Conservation (phyloP, 768 basidiomycete species). For the Lactarius vividus region DNA sequence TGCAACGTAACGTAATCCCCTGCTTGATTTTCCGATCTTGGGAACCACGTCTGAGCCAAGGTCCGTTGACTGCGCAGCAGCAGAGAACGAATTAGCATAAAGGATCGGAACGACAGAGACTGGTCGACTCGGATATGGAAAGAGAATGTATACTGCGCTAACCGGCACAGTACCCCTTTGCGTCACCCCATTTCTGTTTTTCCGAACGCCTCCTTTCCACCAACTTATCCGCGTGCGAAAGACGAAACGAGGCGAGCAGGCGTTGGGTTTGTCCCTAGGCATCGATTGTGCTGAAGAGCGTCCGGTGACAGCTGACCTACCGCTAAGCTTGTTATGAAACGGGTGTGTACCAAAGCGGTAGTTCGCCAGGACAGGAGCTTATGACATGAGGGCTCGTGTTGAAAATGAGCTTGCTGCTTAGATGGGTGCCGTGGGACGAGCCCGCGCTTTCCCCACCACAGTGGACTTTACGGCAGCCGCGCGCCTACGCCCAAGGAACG, state of each 20-base stretch:
- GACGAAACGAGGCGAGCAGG: neutral
- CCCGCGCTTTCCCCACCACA: too few relatives aligned
- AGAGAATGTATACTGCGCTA: neutral
- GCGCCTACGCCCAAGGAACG: neutral
- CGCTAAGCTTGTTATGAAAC: neutral
- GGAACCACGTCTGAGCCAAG: neutral
- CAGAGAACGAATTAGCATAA: neutral
- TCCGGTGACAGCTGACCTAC: neutral
- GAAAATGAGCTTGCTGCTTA: neutral
- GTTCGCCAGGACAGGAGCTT: neutral
- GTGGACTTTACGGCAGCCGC: neutral
- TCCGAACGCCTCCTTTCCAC: neutral
- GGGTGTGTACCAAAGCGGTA: neutral
- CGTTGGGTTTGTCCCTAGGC: neutral
- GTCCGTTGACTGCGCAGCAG: neutral
- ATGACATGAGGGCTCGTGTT: neutral
- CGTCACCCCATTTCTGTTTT: neutral
- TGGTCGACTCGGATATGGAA: neutral
- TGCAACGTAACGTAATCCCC: constrained; percentile 8
- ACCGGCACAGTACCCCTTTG: neutral
- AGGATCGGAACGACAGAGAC: neutral
- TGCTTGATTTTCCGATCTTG: neutral
- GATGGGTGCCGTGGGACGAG: neutral
- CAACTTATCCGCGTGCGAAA: neutral
- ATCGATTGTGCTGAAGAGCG: neutral